Conservation (phyloP, 2,329 filamentous ascomycete species). For the Scedosporium boydii region DNA sequence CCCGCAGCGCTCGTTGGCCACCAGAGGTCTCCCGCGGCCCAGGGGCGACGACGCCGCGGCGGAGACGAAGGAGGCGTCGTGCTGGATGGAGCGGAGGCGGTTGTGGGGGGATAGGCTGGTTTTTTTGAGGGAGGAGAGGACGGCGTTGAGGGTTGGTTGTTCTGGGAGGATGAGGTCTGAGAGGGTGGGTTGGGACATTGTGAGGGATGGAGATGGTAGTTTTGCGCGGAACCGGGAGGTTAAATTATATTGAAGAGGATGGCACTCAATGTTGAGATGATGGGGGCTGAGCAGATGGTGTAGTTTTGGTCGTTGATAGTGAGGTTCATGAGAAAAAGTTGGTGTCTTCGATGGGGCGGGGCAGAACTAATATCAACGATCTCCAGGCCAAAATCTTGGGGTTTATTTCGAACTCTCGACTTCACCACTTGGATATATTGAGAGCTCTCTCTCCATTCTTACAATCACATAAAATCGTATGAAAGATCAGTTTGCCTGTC, state of each 20-base stretch:
- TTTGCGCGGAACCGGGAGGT: not conserved
- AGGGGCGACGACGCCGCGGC: slow-evolving; percentile 43
- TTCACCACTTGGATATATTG: no score
- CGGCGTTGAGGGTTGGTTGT: slow-evolving; percentile 58
- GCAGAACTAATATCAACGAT: no score
- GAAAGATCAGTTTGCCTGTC: no score
- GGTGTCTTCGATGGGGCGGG: no score
- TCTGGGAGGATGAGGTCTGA: slow-evolving; percentile 40
- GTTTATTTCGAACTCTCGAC: no score
- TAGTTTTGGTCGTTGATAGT: no score
- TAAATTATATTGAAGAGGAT: not conserved
- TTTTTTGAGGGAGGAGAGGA: slow-evolving; percentile 63
- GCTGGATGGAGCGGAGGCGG: slow-evolving; percentile 67
- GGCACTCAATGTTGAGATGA: no score
- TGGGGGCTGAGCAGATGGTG: no score
- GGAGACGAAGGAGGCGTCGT: slow-evolving; percentile 67
- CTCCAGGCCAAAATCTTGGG: no score
- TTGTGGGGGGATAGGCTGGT: slow-evolving; percentile 67
- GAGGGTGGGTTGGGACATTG: slow-evolving; percentile 10
- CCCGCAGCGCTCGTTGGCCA: slow-evolving; percentile 92
- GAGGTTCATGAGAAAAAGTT: no score
- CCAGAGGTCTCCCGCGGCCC: slow-evolving; percentile 48
- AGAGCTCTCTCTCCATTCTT: no score
- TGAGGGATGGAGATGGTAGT: slow-evolving; percentile 4
- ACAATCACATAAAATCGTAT: no score